Conservation (phyloP, 495 filamentous ascomycete species). For the Trichocladium antarcticum region DNA sequence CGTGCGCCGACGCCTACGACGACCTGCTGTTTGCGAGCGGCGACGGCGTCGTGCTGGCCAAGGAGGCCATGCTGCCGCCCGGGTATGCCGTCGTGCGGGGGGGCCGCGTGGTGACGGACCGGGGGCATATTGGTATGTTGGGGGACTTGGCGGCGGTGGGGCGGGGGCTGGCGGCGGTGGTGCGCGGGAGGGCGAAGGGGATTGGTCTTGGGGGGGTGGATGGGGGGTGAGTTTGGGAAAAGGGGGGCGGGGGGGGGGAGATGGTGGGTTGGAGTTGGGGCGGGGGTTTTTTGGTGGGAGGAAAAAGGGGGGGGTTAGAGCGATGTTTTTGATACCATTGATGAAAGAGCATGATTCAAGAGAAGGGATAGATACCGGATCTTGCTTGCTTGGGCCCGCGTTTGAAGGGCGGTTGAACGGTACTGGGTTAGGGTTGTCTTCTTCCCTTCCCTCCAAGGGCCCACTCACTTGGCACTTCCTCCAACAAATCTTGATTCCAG, state of each 20-base stretch:
- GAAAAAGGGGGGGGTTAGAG: no score
- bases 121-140: constrained; percentile 76
- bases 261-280: not conserved
- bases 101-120: constrained; percentile 65
- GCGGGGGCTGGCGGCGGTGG: constrained; percentile 54
- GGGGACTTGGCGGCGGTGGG: constrained; percentile 80
- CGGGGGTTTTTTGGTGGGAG: no score
- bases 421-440: no score
- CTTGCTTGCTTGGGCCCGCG: no score
- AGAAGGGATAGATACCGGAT: no score
- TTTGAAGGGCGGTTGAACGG: no score
- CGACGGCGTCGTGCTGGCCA: constrained; percentile 81
- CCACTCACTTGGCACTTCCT: no score
- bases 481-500: no score
- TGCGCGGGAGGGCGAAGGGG: constrained; percentile 55
- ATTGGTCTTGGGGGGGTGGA: constrained; percentile 40
- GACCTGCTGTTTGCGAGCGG: constrained; percentile 77
- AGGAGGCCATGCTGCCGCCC: constrained; percentile 71
- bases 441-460: no score
- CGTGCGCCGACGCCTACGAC: constrained; percentile 69
- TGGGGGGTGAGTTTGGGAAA: not conserved
- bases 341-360: no score
- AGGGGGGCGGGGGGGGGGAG: not conserved
- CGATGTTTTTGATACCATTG: no score
- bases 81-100: constrained; percentile 63